Conservation (phyloP, 1,284 basidiomycete species). For the Hemileia vastatrix region DNA sequence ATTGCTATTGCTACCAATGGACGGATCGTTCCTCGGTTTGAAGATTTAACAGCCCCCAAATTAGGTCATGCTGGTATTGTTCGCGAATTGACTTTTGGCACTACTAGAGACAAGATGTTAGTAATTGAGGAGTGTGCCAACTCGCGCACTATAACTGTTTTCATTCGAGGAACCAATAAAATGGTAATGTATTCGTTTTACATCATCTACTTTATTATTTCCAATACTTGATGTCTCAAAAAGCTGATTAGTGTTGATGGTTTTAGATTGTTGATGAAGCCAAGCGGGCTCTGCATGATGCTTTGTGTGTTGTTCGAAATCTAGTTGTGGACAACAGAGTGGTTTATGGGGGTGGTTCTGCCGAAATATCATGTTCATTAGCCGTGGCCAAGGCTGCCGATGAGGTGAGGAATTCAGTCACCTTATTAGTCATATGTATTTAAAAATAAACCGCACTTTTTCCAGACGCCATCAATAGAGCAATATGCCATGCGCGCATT, state of each 20-base stretch:
- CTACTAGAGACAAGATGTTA: conserved; percentile 96
- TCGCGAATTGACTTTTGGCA: conserved; percentile 88
- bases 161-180: conserved; percentile 95
- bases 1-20: conserved; percentile 98
- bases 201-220: conserved; percentile 6
- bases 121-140: conserved; percentile 99
- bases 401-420: conserved; percentile 52
- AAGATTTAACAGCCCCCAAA: conserved; percentile 83
- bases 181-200: conserved; percentile 57
- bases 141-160: conserved; percentile 88
- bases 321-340: conserved; percentile 90
- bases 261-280: conserved; percentile 92
- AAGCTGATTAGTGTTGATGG: neutral
- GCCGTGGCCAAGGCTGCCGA: conserved; percentile 91
- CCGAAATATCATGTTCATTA: conserved; percentile 88
- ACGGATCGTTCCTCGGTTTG: conserved; percentile 94
- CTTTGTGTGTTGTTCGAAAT: conserved; percentile 93
- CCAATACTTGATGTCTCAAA: neutral
- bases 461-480: conserved; percentile 83
- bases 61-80: conserved; percentile 87
- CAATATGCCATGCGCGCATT: conserved; percentile 99
- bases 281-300: conserved; percentile 92
- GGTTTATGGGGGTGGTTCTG: conserved; percentile 94
- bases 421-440: neutral
- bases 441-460: neutral